Evolutionary conservation across 2,329 filamentous ascomycete genomes (phyloP).

Genomic region (Aspergillus jensenii): DNA sequence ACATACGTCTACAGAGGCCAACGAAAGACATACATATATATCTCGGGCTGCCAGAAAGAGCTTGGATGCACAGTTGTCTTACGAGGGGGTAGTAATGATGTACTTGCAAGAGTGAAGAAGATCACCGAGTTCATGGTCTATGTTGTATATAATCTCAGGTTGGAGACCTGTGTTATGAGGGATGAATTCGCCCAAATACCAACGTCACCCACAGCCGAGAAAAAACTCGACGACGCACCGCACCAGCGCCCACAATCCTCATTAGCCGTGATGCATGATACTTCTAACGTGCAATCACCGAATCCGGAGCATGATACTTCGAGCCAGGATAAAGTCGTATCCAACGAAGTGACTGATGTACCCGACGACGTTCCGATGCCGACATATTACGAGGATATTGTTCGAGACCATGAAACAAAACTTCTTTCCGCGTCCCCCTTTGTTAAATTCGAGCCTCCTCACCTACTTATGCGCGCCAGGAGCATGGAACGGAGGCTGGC

Average conservation of each 20-base stretch:
- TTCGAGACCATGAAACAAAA: conserved; percentile 88
- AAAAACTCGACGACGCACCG: conserved; percentile 10
- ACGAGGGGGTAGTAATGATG: conserved; percentile 71
- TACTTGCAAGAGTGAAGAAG: conserved; percentile 77
- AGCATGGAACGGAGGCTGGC: conserved; percentile 84
- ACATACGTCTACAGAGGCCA: conserved; percentile 83
- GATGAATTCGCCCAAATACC: conserved; percentile 90
- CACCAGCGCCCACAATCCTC: conserved; percentile 5
- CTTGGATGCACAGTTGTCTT: conserved; percentile 94
- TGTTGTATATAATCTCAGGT: conserved; percentile 94
- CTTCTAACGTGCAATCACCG: conserved; percentile 3
- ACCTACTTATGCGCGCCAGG: conserved; percentile 85
- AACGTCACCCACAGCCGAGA: conserved; percentile 52
- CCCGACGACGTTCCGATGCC: conserved; percentile 81
- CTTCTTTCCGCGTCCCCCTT: conserved; percentile 94
- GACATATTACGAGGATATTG: conserved; percentile 92
- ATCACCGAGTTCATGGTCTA: conserved; percentile 99
- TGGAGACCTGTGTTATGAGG: conserved; percentile 90
- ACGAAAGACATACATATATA: conserved; percentile 93
- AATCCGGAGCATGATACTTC: conserved; percentile 17
- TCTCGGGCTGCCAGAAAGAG: conserved; percentile 85
- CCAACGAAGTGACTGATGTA: conserved; percentile 48
- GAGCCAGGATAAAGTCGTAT: conserved; percentile 15
- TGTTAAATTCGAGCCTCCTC: conserved; percentile 91
- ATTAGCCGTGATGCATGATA: conserved; percentile 6